Evolutionary conservation across 768 basidiomycete species (phyloP).

Genomic region (Xerocomellus chrysenteron): DNA sequence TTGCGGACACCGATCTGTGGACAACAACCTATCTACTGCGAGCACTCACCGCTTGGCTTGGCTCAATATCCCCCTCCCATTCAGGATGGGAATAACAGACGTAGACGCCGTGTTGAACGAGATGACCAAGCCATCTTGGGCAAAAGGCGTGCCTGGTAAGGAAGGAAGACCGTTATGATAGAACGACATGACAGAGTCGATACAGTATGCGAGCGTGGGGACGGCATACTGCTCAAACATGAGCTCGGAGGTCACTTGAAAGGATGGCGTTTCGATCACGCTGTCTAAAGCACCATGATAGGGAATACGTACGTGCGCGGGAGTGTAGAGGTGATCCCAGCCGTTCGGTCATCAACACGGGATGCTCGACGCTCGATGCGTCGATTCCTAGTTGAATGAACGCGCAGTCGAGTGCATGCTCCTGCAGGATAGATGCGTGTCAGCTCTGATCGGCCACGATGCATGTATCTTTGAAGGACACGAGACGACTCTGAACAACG

Average conservation of each 20-base stretch:
- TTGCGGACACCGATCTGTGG: neutral
- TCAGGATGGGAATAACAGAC: conserved; percentile 83
- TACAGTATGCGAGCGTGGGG: conserved; percentile 81
- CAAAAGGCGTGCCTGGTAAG: conserved; percentile 36
- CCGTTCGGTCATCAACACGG: conserved; percentile 91
- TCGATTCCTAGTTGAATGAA: conserved; percentile 87
- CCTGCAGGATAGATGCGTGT: conserved; percentile 53
- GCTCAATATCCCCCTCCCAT: conserved; percentile 80
- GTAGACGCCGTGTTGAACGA: conserved; percentile 93
- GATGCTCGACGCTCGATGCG: conserved; percentile 73
- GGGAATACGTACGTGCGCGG: conserved; percentile 62
- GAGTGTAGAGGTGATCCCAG: conserved; percentile 88
- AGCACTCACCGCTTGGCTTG: conserved; percentile 75
- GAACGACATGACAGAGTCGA: conserved; percentile 92
- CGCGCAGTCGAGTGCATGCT: conserved; percentile 90
- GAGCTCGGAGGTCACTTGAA: conserved; percentile 87
- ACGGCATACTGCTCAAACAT: conserved; percentile 92
- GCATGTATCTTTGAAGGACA: no score
- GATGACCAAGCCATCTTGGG: conserved; percentile 76
- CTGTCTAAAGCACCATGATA: neutral
- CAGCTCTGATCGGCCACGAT: neutral
- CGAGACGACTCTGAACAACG: conserved; percentile 30
- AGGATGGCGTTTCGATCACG: neutral
- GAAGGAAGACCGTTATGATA: conserved; percentile 68
- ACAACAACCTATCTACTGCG: neutral